Evolutionary conservation across 2,329 filamentous ascomycete genomes (phyloP).

Genomic region (Penicillium sumatraense): DNA sequence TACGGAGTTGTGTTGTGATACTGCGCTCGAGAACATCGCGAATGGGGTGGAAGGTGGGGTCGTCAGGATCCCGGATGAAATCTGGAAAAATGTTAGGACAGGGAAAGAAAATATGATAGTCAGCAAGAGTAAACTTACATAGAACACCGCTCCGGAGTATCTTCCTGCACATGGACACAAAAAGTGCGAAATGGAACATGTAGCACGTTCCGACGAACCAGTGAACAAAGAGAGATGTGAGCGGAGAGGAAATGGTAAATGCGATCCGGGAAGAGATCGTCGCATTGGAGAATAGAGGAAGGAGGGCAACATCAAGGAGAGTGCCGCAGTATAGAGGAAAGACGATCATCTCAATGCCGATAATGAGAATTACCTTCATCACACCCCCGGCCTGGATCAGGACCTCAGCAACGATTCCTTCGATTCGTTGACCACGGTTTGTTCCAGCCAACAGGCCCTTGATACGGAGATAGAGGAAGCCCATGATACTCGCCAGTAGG

Average conservation of each 20-base stretch:
- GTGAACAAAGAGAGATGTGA: conserved; percentile 93
- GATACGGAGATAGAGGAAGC: conserved; percentile 77
- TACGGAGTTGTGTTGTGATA: conserved; percentile 88
- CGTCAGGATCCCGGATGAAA: conserved; percentile 97
- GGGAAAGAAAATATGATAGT: background rate
- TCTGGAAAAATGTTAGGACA: conserved; percentile 54
- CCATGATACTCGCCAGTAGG: conserved; percentile 71
- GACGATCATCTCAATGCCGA: conserved; percentile 97
- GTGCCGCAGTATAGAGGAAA: conserved; percentile 96
- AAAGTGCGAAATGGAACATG: conserved; percentile 99
- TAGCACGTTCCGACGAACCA: conserved; percentile 99
- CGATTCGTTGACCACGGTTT: conserved; percentile 60
- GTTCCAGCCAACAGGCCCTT: conserved; percentile 69
- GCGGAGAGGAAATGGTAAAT: conserved; percentile 78
- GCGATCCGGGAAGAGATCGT: conserved; percentile 76
- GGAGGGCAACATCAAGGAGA: conserved; percentile 82
- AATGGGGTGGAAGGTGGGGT: conserved; percentile 97
- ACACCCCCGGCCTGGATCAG: conserved; percentile 94
- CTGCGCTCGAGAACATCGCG: conserved; percentile 94
- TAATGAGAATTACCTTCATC: conserved; percentile 96
- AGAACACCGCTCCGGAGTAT: conserved; percentile 94
- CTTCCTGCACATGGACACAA: conserved; percentile 98
- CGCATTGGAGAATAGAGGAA: conserved; percentile 85
- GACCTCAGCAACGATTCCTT: conserved; percentile 76
- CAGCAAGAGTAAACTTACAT: conserved; percentile 62